Base-by-base conservation (phyloP, 2,329 filamentous ascomycete species). In the Elsinoe fawcettii region DNA sequence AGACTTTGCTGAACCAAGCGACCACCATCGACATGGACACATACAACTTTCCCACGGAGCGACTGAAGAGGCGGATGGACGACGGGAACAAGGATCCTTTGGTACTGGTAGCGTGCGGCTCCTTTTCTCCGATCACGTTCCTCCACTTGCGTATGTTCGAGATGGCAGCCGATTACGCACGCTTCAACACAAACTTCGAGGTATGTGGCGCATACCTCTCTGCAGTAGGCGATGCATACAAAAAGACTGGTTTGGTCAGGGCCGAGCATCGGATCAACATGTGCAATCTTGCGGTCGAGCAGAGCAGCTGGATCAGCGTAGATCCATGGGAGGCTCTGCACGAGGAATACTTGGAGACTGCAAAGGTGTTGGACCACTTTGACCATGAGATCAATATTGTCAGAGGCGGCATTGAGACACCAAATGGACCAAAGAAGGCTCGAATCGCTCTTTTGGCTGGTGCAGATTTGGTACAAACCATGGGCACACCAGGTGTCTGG, bases 241-340 rank as follows among this genome's bases (percentile, higher is more conserved):
- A 90, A 69, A 93, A 95, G 74, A 83, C 83, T 54, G 88, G 88
- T 47, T 75, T 93, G 36, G 88, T 87, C 12, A 83, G 81, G 60
- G 84, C 87, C 34, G 77, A 83, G 59, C 85, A 91, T 71, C 77
- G 87, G 75, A 80, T 93, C 62, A 83, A 86, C 61, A 96, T 96
- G 91, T 95, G 90, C 71, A 81, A 87, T 65, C 77, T 95, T 36
- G 90, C 90, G 6, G 85, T 90, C 22, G 81, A 87, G 63, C 85
- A 87, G 54, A 85, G 85, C 53, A 83, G 83, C 64, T 90, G 87
- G 85, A 77, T 95, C 60, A 90, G 90, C 47, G 88, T 93, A 46
- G 90, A 95, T 69, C 84, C 87, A 0, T 95, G 88, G 86, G 91
- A 96, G 76, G 87, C 89, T n/a, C 77, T 87, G 65, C 84, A 95